Base-by-base conservation (phyloP, 2,329 filamentous ascomycete species). In the Exophiala bonariae region DNA sequence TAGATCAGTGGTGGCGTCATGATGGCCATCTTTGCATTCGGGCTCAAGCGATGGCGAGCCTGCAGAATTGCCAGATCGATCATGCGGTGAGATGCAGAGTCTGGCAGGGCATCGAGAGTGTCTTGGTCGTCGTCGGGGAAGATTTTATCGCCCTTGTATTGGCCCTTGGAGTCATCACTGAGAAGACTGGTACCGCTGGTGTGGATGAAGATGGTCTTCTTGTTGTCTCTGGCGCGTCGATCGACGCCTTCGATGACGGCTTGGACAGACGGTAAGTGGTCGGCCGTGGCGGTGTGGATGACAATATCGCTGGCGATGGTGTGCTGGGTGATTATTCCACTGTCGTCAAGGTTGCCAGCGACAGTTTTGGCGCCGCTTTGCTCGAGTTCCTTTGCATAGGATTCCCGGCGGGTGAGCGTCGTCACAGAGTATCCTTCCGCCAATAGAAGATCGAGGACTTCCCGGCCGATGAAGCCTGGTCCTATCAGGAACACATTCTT, bases 271-370 rank as follows among this genome's bases (percentile, higher is more conserved):
- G 71, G 69, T 14, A 73, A 58, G 47, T 78, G 67, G 59, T 78
- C 74, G 3, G 74, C 72, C 3, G 72, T 75, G 10, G 75, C 75
- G 6, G 70, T 75, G 59, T 78, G 74, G 44, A 78, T 62, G 30
- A 72, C 61, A 7, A 75, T 68, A 41, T 78, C 74, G 50, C 64
- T 63, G 17, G 64, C 49, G 2, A 60, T 39, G 1, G 65, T 59
- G 14, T 72, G 62, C 28, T 69, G 59, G 4, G 61, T 60, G 55
- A 75, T 72, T 13, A 70, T 52, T 2, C 62, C 55, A 11, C 61
- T 63, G 50, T 76, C 69, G 38, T 72, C 61, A 4, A 76, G 56
- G 31, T 66, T 64, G n/a, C 71, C 72, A 30, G 66, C 52, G 10
- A 76, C 63, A 8, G 63, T 52, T n/a, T 65, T 60, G 7, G 63